Evolutionary conservation across 192 early-diverging fungal species (phyloP).

Genomic region (Linnemannia exigua): DNA sequence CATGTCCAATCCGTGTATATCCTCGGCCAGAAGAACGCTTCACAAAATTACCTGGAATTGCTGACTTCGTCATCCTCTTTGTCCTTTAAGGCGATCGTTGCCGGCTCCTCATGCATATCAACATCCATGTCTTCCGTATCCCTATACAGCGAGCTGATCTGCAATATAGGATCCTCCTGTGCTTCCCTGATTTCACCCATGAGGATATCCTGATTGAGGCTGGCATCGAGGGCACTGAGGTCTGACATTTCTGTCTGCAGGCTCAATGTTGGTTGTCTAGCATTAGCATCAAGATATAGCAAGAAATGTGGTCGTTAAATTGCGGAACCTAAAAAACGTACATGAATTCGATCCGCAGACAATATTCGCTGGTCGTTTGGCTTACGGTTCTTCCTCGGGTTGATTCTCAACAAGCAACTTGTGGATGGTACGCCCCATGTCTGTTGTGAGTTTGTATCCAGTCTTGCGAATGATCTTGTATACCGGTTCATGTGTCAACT

Average conservation of each 20-base stretch:
- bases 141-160: not conserved
- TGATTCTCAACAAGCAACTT: constrained; percentile 3
- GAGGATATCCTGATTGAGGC: not conserved
- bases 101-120: not conserved
- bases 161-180: not conserved
- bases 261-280: not conserved
- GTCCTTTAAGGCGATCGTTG: not conserved
- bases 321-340: no score
- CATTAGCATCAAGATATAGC: not conserved
- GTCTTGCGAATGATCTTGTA: constrained; percentile 19
- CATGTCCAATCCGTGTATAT: not conserved
- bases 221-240: not conserved
- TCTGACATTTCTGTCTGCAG: not conserved
- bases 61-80: not conserved
- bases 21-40: not conserved
- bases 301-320: not conserved
- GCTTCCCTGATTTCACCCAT: not conserved
- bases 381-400: not conserved
- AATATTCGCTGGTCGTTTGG: not conserved
- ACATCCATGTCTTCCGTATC: not conserved
- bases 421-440: constrained; percentile 4
- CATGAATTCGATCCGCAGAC: no score
- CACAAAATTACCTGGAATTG: not conserved
- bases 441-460: constrained; percentile 9
- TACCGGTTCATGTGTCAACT: not conserved